phyloP scores from a whole-genome alignment of 2,329 filamentous ascomycete species.

The Monosporascus sp. region DNA sequence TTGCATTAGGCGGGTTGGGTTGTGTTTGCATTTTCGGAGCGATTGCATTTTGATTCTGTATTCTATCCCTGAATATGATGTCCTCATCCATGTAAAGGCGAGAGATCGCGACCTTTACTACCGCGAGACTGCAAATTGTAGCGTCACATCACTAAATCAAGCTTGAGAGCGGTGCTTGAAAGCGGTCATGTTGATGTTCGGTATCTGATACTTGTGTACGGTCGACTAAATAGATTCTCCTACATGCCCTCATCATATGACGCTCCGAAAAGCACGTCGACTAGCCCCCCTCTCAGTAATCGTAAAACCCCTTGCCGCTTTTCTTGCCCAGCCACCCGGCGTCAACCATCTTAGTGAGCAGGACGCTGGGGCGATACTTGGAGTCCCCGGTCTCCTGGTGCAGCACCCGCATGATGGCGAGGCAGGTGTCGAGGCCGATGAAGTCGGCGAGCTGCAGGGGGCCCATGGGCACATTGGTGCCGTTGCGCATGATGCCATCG shows the following conservation, averaged over 20 bases:
- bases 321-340: conserved; percentile 98
- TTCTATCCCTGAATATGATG: too few species aligned
- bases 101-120: too few species aligned
- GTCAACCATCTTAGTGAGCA: conserved; percentile 93
- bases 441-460: conserved; percentile 92
- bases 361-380: conserved; percentile 86
- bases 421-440: conserved; percentile 91
- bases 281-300: conserved; percentile 51
- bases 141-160: too few species aligned
- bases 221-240: too few species aligned
- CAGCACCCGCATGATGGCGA: conserved; percentile 95
- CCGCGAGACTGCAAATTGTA: too few species aligned
- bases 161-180: too few species aligned
- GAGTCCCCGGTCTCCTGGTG: conserved; percentile 88
- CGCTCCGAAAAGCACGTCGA: too few species aligned
- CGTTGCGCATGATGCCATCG: conserved; percentile 98
- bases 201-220: too few species aligned
- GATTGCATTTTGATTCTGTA: too few species aligned
- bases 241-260: too few species aligned
- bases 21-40: background rate
- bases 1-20: background rate
- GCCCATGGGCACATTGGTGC: conserved; percentile 97
- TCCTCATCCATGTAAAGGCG: too few species aligned
- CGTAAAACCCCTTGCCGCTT: conserved; percentile 91
- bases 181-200: too few species aligned